Evolutionary conservation across 345 rosid genomes (phyloP).

Genomic region (Trapa bicornis): DNA sequence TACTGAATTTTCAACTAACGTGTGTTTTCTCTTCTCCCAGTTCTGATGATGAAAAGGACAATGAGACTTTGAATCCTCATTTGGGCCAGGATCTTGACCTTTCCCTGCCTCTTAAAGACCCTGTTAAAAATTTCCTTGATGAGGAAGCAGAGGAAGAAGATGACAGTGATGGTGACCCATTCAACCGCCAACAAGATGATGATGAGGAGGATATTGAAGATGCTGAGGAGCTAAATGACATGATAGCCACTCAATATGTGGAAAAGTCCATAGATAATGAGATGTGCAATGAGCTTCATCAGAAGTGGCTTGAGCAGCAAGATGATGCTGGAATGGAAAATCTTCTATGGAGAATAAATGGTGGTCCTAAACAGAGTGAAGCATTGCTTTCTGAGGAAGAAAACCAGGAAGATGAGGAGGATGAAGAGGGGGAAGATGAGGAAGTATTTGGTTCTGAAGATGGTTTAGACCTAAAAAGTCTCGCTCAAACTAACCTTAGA

Average conservation of each 20-base stretch:
- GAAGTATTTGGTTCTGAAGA: slow-evolving; percentile 37
- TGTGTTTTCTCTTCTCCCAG: slow-evolving; percentile 18
- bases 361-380: slow-evolving; percentile 35
- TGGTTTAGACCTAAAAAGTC: slow-evolving; percentile 28
- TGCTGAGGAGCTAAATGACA: slow-evolving; percentile 52
- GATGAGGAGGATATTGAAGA: slow-evolving; percentile 50
- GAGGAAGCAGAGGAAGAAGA: slow-evolving; percentile 94
- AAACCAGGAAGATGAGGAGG: slow-evolving; percentile 25
- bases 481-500: slow-evolving; percentile 43
- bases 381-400: slow-evolving; percentile 29
- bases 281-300: slow-evolving; percentile 79
- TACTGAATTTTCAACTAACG: slow-evolving; percentile 6
- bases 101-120: slow-evolving; percentile 41
- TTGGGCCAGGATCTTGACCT: slow-evolving; percentile 18
- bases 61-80: slow-evolving; percentile 34
- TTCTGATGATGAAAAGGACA: slow-evolving; percentile 42
- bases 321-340: slow-evolving; percentile 81
- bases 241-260: slow-evolving; percentile 57
- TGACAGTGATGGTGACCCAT: slow-evolving; percentile 79
- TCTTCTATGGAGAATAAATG: slow-evolving; percentile 57
- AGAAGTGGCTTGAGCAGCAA: slow-evolving; percentile 82
- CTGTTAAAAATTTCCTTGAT: slow-evolving; percentile 71
- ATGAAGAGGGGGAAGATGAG: slow-evolving; percentile 14
- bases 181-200: slow-evolving; percentile 47
- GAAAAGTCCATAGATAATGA: slow-evolving; percentile 67